phyloP scores from a whole-genome alignment of 179 eudicot species.

The Carnegiea gigantea region DNA sequence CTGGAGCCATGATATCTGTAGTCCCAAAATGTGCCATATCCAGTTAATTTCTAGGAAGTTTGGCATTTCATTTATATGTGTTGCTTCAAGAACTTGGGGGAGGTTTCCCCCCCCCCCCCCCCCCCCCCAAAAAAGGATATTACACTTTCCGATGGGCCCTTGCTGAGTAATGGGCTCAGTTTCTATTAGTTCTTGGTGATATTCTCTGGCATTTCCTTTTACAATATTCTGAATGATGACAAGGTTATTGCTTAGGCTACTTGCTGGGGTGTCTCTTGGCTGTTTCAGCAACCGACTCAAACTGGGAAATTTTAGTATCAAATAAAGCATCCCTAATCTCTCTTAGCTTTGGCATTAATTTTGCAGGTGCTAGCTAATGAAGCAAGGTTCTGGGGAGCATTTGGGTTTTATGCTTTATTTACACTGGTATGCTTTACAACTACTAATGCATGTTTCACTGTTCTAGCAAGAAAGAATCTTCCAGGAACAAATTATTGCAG shows the following conservation, averaged over 20 bases:
- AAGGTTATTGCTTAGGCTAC: neutral
- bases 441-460: slow-evolving; percentile 8
- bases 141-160: no score
- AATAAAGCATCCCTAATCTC: neutral
- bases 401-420: slow-evolving; percentile 72
- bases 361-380: slow-evolving; percentile 67
- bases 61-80: neutral
- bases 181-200: neutral
- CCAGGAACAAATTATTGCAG: neutral
- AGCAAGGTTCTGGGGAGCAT: slow-evolving; percentile 93
- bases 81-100: neutral
- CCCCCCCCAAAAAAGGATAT: no score
- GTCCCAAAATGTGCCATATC: no score
- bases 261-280: slow-evolving; percentile 3
- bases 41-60: no score
- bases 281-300: neutral
- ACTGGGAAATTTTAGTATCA: neutral
- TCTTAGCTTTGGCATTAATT: slow-evolving; percentile 15
- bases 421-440: slow-evolving; percentile 56
- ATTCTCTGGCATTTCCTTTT: neutral
- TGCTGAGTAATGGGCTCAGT: no score
- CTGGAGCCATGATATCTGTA: no score
- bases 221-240: neutral
- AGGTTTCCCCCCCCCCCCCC: no score
- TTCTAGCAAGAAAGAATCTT: neutral